These are phyloP conservation scores for Baorangia bicolor DNA, from an alignment of 768 basidiomycete genomes.

Conservation along the genomic window DNA sequence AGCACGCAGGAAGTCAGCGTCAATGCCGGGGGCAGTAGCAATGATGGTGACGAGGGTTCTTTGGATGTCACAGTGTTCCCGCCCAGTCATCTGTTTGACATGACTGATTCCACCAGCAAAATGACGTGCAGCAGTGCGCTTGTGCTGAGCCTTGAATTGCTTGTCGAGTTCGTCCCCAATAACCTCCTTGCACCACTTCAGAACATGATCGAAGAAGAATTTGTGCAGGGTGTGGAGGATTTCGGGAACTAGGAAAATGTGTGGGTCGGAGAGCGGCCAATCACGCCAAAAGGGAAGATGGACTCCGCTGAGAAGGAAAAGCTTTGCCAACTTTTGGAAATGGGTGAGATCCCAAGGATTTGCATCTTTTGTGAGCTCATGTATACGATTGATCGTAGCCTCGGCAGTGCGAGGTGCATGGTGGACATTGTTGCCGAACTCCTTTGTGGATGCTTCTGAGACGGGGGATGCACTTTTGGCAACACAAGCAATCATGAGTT, in stretches of 20 bases:
- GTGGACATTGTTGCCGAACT: too few species aligned
- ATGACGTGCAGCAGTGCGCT: not conserved
- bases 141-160: not conserved
- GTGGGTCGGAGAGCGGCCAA: not conserved
- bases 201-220: conserved; percentile 6
- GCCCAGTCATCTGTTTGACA: not conserved
- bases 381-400: too few species aligned
- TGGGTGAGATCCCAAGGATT: too few species aligned
- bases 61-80: not conserved
- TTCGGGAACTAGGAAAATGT: not conserved
- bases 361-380: too few species aligned
- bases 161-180: not conserved
- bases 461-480: conserved; percentile 12
- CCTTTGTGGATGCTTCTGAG: too few species aligned
- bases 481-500: conserved; percentile 9
- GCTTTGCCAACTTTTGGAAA: too few species aligned
- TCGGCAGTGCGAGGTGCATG: too few species aligned
- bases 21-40: too few species aligned
- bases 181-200: conserved; percentile 9
- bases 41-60: not conserved
- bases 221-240: conserved; percentile 6
- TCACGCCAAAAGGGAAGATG: conserved; percentile 1
- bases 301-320: too few species aligned
- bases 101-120: not conserved
- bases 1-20: too few species aligned